A percentile compares a stretch with the other conserved stretches of the same genome.
Evolutionary conservation across 2,329 filamentous ascomycete species (phyloP).

Genomic region (Sporothrix pseudoabietina): DNA sequence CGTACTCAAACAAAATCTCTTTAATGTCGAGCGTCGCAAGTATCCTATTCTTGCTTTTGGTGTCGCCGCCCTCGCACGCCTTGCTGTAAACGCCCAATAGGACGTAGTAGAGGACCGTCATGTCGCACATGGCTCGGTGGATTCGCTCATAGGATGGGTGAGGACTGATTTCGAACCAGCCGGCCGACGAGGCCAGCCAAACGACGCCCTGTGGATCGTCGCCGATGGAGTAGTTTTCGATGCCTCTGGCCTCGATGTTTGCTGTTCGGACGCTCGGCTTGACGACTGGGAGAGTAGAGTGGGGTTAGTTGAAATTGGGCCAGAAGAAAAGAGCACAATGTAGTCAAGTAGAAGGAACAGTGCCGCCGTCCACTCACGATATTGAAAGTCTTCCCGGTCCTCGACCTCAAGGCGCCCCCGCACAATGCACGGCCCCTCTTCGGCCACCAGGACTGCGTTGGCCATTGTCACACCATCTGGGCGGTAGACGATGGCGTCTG

Average conservation of each 20-base stretch:
- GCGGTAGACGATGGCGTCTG: conserved; percentile 61
- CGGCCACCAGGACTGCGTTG: conserved; percentile 63
- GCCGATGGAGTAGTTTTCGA: conserved; percentile 65
- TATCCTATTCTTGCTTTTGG: conserved; percentile 44
- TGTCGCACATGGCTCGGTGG: conserved; percentile 63
- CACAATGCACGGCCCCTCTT: conserved; percentile 62
- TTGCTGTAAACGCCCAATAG: conserved; percentile 59
- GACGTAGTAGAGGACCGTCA: conserved; percentile 65
- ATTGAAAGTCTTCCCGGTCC: conserved; percentile 45
- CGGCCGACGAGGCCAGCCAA: conserved; percentile 66
- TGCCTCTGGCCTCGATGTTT: conserved; percentile 52
- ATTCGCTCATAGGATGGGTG: conserved; percentile 58
- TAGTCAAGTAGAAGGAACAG: no score
- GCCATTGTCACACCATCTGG: conserved; percentile 57
- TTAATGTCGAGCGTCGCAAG: conserved; percentile 39
- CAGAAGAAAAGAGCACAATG: no score
- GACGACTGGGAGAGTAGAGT: conserved; percentile 39
- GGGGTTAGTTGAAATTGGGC: not conserved
- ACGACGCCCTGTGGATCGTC: conserved; percentile 58
- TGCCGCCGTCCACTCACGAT: conserved; percentile 41
- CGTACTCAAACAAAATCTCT: conserved; percentile 50
- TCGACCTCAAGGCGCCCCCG: conserved; percentile 60
- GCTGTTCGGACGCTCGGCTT: conserved; percentile 40
- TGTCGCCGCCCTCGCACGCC: conserved; percentile 27
- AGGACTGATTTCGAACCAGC: conserved; percentile 70